Base-by-base conservation (phyloP, 2,329 filamentous ascomycete genomes). In the Stagonosporopsis tanaceti region DNA sequence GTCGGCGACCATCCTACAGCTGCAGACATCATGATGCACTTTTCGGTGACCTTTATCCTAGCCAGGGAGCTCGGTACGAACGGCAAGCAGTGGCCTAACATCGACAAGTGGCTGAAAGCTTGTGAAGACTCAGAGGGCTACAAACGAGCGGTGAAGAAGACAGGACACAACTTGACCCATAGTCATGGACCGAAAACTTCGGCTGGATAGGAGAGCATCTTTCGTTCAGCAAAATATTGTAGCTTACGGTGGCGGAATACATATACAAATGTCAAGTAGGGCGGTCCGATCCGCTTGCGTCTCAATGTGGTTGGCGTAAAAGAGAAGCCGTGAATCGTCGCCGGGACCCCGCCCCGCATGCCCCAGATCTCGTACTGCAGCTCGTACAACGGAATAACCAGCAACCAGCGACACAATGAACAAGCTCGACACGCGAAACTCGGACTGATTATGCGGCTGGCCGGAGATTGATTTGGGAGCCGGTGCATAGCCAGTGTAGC, bases 11-110 rank as follows among this genome's bases (percentile, higher is more conserved):
- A 71, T 4, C 64, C 80, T 6, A 79, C 76, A 1, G 77, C 74
- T 6, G 80, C 79, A 34, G 80, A 82, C 68, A 74, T 76, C 39
- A 79, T 80, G 76, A 79, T 81, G 76, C 70, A 76, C 6, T 81
- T 82, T 45, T 75, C 70, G 4, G 67, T 74, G 6, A 63, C 74
- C 0, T 80, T 80, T 56, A 78, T 81, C 28, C 57, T 81, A 6
- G 64, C 55, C 20, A 73, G 72, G 40, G 64, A 74, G 50, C 55
- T 80, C 53, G 78, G 77, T 1, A 76, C 72, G 5, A 59, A 59
- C 4, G 76, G 73, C 0, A 76, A 68, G 57, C 69, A 67, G 22
- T 65, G 55, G 50, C 53, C 57, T 1, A 62, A 60, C 24, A 57
- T 66, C 22, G 67, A 74, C 42, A 66, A 68, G 66, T 80, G 77